Evolutionary conservation across 2,329 filamentous ascomycete species (phyloP).

Genomic region (Colletotrichum sp.): DNA sequence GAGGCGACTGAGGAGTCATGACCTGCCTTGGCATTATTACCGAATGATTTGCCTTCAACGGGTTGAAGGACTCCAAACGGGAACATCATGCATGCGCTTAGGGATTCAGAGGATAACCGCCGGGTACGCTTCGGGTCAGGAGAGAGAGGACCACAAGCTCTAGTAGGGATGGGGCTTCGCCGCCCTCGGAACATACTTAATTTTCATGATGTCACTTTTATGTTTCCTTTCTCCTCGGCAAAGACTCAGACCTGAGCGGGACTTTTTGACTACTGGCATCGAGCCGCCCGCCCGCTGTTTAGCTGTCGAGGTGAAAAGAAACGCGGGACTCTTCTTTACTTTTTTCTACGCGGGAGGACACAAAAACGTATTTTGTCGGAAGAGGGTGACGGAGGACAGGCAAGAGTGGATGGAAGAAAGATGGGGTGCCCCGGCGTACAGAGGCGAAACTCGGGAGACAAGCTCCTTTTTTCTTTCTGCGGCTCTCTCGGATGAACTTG

Average conservation of each 20-base stretch:
- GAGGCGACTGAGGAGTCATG: conserved; percentile 17
- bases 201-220: conserved; percentile 20
- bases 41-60: conserved; percentile 1
- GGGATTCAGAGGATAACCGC: neutral
- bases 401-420: neutral
- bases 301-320: neutral
- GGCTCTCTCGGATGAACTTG: neutral
- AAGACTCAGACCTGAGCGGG: neutral
- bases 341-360: neutral
- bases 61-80: conserved; percentile 1
- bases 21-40: neutral
- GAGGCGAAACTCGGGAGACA: conserved; percentile 10
- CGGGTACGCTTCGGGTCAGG: conserved; percentile 9
- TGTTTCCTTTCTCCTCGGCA: conserved; percentile 4
- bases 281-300: neutral
- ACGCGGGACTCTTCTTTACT: neutral
- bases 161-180: conserved; percentile 8
- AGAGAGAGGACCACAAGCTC: neutral
- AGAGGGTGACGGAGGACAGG: conserved; percentile 20
- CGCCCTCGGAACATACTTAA: conserved; percentile 21
- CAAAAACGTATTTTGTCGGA: conserved; percentile 1
- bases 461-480: conserved; percentile 7
- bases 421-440: conserved; percentile 2
- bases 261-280: neutral
- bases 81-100: neutral